Base-by-base conservation (phyloP, 2,329 filamentous ascomycete species). In the Hypoxylon sp. region DNA sequence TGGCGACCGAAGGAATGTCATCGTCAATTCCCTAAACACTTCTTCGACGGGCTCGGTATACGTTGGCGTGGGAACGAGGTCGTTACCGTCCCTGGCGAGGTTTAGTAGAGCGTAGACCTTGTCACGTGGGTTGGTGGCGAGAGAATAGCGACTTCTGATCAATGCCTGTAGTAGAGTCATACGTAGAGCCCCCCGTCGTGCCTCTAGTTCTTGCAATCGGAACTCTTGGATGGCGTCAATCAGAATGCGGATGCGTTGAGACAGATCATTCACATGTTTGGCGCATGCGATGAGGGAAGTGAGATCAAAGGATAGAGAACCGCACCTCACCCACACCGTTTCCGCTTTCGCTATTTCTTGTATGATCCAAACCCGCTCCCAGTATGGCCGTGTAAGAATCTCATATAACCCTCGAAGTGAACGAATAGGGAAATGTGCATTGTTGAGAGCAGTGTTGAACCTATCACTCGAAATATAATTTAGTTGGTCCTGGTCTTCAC, bases 311-410 rank as follows among this genome's bases (percentile, higher is more conserved):
- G 32, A 29, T 21, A 59, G 32, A 19, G 50, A 50, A 2, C 62
- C 62, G 24, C 62, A 65, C 5, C 55, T 48, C 50, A 60, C 62
- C 32, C 19, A 32, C 2, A 65, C 62, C 1, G 19, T 46, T 13
- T 31, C 31, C 13, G 62, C 37, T 6, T 58, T 65, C 17, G 62
- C 55, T 42, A 65, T 55, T 35, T 65, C 62, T 15, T 65, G 62
- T 60, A 65, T 59, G 32, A 65, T 60, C 62, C 62, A 65, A 29
- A 65, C 62, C 7, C 62, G 62, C 27, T 65, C 55, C 62, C 62
- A 65, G 27, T 65, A 65, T n/a, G 62, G 50, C 32, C 37, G 55
- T 17, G 55, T 55, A 5, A 59, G 17, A 2, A 65, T 44, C 19
- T 65, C 62, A 35, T 60, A n/a, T 6, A 65, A 17, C 1, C 62